Percentiles rank a stretch among this genome's conserved stretches.
Conservation (phyloP, 257 asterid genomes). For the Datura wrightii region DNA sequence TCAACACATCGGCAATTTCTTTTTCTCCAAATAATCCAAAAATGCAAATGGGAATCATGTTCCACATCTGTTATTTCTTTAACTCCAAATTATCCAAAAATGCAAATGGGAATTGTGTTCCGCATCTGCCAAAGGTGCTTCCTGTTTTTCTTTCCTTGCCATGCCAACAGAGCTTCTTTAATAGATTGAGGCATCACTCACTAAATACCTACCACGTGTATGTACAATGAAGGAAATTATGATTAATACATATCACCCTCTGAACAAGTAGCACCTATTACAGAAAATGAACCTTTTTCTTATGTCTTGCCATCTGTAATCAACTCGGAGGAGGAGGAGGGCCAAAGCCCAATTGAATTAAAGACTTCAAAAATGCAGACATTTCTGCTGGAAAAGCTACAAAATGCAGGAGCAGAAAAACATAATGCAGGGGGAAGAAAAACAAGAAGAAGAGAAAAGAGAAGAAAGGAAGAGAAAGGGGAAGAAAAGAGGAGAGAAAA, state of each 20-base stretch:
- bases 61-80: not conserved
- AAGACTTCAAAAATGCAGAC: too few relatives aligned
- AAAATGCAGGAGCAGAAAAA: too few relatives aligned
- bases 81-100: not conserved
- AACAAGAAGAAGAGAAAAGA: too few relatives aligned
- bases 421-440: too few relatives aligned
- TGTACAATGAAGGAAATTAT: not conserved
- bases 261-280: conserved; percentile 9
- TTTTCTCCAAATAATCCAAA: not conserved
- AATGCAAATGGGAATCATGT: not conserved
- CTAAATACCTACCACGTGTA: not conserved
- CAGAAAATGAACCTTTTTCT: not conserved
- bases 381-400: not conserved
- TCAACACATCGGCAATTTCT: not conserved
- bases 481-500: too few relatives aligned
- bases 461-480: too few relatives aligned
- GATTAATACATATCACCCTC: not conserved
- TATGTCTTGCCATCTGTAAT: conserved; percentile 11
- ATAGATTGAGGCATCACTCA: conserved; percentile 10
- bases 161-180: conserved; percentile 12
- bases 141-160: not conserved
- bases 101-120: conserved; percentile 1
- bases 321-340: not conserved
- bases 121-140: not conserved
- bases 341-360: too few relatives aligned